A percentile compares a stretch with the other conserved stretches of the same genome.
These are phyloP conservation scores for Ocimum tenuiflorum DNA, from an alignment of 257 asterid species.

Conservation along the genomic window DNA sequence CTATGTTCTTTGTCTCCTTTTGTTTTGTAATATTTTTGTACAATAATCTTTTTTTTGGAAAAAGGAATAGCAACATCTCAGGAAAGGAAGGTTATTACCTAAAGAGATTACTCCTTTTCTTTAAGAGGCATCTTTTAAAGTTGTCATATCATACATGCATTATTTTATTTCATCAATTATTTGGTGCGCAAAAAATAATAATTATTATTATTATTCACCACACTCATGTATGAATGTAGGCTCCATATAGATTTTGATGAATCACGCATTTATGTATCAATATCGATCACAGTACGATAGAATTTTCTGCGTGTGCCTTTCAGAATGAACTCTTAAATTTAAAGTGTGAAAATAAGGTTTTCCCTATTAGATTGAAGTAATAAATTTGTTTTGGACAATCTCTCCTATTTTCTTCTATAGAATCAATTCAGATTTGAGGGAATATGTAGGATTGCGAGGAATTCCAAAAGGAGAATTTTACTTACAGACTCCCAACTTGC, in stretches of 20 bases:
- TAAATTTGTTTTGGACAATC: not conserved
- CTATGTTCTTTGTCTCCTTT: not conserved
- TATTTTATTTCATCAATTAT: not conserved
- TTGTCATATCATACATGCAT: not conserved
- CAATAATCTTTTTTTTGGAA: too few species aligned
- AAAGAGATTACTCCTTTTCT: conserved; percentile 15
- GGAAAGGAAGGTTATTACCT: conserved; percentile 43
- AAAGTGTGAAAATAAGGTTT: not conserved
- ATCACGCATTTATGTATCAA: too few species aligned
- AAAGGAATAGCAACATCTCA: conserved; percentile 27
- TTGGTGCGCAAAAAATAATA: too few species aligned
- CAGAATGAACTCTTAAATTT: too few species aligned
- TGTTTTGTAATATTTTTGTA: not conserved
- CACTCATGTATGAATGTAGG: too few species aligned
- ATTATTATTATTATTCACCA: not conserved
- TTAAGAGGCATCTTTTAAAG: conserved; percentile 19
- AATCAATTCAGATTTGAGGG: conserved; percentile 1
- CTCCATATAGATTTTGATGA: too few species aligned
- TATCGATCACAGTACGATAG: too few species aligned
- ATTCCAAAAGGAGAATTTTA: not conserved
- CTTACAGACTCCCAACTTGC: conserved; percentile 14
- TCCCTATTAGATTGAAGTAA: not conserved
- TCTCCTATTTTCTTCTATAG: not conserved
- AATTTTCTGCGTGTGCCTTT: too few species aligned
- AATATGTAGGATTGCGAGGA: not conserved